Evolutionary conservation across 495 filamentous ascomycete genomes (phyloP).

Genomic region (Chaetomium cochliodes): DNA sequence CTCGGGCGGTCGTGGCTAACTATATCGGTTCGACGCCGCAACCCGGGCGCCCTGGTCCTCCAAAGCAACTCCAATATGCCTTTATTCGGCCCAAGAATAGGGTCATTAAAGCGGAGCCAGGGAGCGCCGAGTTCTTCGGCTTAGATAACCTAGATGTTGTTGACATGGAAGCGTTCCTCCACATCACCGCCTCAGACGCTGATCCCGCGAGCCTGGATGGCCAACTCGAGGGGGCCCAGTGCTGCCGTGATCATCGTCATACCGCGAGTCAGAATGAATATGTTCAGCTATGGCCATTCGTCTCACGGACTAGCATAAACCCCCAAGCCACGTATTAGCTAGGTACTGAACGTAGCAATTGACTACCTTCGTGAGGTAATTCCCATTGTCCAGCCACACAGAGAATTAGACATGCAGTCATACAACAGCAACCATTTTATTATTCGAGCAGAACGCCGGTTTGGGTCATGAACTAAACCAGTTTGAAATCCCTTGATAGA

Average conservation of each 20-base stretch:
- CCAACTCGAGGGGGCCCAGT: neutral
- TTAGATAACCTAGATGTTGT: neutral
- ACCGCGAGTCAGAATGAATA: neutral
- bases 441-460: too few relatives aligned
- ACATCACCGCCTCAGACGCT: neutral
- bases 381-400: too few relatives aligned
- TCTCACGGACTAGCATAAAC: neutral
- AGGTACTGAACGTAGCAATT: neutral
- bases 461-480: too few relatives aligned
- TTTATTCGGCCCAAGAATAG: constrained; percentile 3
- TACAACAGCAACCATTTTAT: too few relatives aligned
- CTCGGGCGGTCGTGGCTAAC: neutral
- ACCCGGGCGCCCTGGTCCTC: neutral
- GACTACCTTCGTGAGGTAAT: too few relatives aligned
- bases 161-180: constrained; percentile 1
- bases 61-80: neutral
- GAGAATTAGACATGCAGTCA: too few relatives aligned
- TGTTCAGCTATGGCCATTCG: neutral
- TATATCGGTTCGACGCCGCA: neutral
- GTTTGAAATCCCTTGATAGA: too few relatives aligned
- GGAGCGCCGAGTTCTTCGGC: neutral
- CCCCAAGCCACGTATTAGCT: neutral
- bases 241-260: neutral
- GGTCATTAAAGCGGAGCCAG: neutral
- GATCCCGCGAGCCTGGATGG: neutral